Evolutionary conservation across 495 filamentous ascomycete genomes (phyloP), one percentile per base, ranked within the genome.

Genomic region (Articulospora tetracladia): DNA sequence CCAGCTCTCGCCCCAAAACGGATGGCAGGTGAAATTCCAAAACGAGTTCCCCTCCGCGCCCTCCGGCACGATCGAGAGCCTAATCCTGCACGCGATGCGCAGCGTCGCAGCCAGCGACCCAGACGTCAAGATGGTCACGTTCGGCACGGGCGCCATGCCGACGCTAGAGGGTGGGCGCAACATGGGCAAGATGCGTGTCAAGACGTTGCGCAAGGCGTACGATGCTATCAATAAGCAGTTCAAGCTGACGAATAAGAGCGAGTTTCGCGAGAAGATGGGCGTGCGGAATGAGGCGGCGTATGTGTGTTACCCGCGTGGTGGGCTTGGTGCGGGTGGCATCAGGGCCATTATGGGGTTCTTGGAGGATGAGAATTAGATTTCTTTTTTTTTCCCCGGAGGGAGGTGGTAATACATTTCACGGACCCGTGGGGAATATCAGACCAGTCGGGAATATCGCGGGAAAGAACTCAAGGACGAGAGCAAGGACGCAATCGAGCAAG

Each of bases 11-110:
- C 90, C 90, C 0, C 70, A 79, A 32, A 83, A 93, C 63, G 90
- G 90, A 57, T 91, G 88, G 79, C 91, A 96, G 74, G 85, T 94
- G 73, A 94, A 96, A 74, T 93, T 90, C 73, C 86, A 85, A 44
- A 82, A 94, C 58, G 90, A 93, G 69, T 94, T 96, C 78, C 90
- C 90, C 17, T 82, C 81, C 19, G 79, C 89, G 2, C 88, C 90
- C 2, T 87, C 79, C 57, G 91, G 91, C 57, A 86, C 86, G 32
- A 96, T 94, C 62, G 91, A 96, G 73, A 76, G 81, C 2, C 81
- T 92, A 51, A 89, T 92, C 65, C 86, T 87, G 20, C 83, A 86
- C 66, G 85, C 89, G n/a, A 85, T 96, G 68, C 83, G 87, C 66
- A 76, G 78, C 27, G 81, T 89, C 26, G 82, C 83, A 34, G 78